Percentiles rank a stretch among this genome's conserved stretches.
Evolutionary conservation across 192 early-diverging fungal species (phyloP).

Genomic region (Podila epigama): DNA sequence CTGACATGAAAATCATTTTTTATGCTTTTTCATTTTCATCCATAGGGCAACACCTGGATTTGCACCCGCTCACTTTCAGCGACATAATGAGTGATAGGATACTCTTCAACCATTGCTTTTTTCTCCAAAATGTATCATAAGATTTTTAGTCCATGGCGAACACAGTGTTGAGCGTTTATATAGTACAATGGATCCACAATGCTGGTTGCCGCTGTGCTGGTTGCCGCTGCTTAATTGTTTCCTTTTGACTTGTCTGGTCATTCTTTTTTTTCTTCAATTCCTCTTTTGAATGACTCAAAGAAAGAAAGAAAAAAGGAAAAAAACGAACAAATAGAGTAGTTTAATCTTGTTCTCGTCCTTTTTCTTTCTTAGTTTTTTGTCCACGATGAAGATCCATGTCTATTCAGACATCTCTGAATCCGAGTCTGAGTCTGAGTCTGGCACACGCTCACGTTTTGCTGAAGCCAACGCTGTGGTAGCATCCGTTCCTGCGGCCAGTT

Average conservation of each 20-base stretch:
- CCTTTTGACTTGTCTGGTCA: too few relatives aligned
- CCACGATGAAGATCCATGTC: not conserved
- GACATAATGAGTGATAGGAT: not conserved
- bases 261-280: not conserved
- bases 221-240: too few relatives aligned
- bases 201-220: too few relatives aligned
- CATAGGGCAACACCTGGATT: slow-evolving; percentile 27
- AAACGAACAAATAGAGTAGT: too few relatives aligned
- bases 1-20: not conserved
- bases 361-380: not conserved
- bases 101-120: not conserved
- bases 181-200: too few relatives aligned
- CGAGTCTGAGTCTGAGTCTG: slow-evolving; percentile 37
- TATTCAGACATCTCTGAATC: slow-evolving; percentile 40
- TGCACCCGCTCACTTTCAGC: slow-evolving; percentile 32
- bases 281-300: not conserved
- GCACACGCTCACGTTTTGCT: slow-evolving; percentile 36
- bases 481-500: slow-evolving; percentile 2
- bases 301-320: not conserved
- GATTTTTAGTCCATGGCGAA: too few relatives aligned
- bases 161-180: too few relatives aligned
- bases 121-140: too few relatives aligned
- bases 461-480: not conserved
- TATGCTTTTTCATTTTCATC: not conserved
- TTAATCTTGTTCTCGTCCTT: too few relatives aligned